Base-by-base conservation (phyloP, 1,284 basidiomycete genomes). In the Tilletia caries region DNA sequence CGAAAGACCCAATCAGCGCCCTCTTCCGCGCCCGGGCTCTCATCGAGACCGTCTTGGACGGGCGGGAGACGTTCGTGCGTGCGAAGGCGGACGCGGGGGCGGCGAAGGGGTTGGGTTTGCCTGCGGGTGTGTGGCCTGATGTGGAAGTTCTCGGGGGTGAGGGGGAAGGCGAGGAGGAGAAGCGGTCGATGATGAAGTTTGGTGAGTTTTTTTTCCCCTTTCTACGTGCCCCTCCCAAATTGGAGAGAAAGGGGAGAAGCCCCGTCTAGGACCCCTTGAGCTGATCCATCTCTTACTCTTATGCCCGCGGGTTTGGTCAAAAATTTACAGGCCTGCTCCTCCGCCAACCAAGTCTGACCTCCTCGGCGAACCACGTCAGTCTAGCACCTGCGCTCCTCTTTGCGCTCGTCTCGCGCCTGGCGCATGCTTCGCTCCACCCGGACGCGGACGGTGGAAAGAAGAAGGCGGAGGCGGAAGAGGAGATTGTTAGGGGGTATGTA, bases 1-100 rank as follows among this genome's bases (percentile, higher is more conserved):
- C 80, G n/a, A 80, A 77, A 41, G 76, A 80, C 13, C 80, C 80
- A 0, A 71, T 79, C 2, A 46, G 65, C 1, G 60, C 67, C 13
- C 64, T 81, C 13, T 60, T 71, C 54, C 60, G 67, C 15, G 69
- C 75, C 13, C n/a, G 37, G 25, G 33, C 10, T 44, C 41, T 48
- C 23, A n/a, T 65, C 64, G 54, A 44, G 3, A 25, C 64, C 3
- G 52, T 74, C 18, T 64, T 75, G 10, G 5, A 5, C 1, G 15
- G 23, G 15, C 71, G 70, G 23, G 25, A 32, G 8, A 37, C 20
- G 46, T 41, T 43, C 67, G 29, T 23, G 4, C 4, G 18, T 29
- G 25, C 43, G 18, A 2, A 44, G 12, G 46, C 48, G 15, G 62
- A 60, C 27, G 25, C 33, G n/a, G 2, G 1, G 20, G 64, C 67